These are phyloP conservation scores for Psilocybe sp. DNA, from an alignment of 768 basidiomycete genomes.

Conservation along the genomic window DNA sequence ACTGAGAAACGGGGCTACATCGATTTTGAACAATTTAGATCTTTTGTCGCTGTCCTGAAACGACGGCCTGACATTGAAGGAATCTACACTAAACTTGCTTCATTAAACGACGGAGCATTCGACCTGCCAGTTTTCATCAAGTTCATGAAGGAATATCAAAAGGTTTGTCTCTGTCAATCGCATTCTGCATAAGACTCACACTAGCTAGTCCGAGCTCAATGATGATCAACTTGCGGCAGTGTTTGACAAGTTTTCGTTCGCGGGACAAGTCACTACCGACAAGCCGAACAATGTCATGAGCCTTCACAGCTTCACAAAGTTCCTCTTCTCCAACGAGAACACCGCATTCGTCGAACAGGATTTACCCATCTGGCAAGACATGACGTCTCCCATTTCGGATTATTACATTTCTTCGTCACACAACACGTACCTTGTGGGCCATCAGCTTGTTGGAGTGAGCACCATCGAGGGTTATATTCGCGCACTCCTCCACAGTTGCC, in stretches of 20 bases:
- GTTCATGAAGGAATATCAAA: conserved; percentile 45
- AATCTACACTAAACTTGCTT: conserved; percentile 46
- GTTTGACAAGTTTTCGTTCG: conserved; percentile 33
- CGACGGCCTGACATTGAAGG: conserved; percentile 78
- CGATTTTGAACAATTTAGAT: conserved; percentile 77
- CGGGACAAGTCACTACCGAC: conserved; percentile 10
- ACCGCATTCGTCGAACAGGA: conserved; percentile 42
- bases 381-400: conserved; percentile 84
- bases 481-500: conserved; percentile 82
- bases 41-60: conserved; percentile 81
- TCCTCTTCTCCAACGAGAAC: conserved; percentile 82
- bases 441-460: conserved; percentile 81
- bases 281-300: conserved; percentile 33
- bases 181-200: neutral
- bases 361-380: conserved; percentile 65
- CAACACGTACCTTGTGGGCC: conserved; percentile 88
- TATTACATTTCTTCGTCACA: conserved; percentile 93
- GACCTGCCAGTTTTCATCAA: conserved; percentile 40
- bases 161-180: conserved; percentile 23
- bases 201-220: conserved; percentile 31
- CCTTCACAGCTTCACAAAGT: conserved; percentile 68
- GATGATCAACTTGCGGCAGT: conserved; percentile 29
- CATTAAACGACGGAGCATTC: conserved; percentile 30
- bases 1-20: conserved; percentile 51
- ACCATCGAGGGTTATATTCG: conserved; percentile 91